A percentile compares a stretch with the other conserved stretches of the same genome.
These are phyloP conservation scores for Aspergillus coremiiformis DNA, from an alignment of 495 filamentous ascomycete species.

Conservation along the genomic window DNA sequence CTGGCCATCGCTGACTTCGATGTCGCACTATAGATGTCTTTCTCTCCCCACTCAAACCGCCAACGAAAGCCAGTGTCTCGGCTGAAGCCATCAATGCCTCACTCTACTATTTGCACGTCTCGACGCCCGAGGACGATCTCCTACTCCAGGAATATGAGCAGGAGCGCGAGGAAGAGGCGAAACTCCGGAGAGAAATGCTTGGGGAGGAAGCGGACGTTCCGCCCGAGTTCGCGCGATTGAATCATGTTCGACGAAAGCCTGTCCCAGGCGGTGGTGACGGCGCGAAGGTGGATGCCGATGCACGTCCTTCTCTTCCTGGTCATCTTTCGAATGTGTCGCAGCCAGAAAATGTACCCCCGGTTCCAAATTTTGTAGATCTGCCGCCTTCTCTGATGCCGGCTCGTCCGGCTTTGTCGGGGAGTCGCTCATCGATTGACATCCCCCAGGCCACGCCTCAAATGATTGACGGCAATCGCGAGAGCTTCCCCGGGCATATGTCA, in stretches of 20 bases:
- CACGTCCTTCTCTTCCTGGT: constrained; percentile 13
- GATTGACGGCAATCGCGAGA: not conserved
- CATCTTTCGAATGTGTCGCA: constrained; percentile 13
- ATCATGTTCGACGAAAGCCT: constrained; percentile 38
- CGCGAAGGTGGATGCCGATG: constrained; percentile 3
- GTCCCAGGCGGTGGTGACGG: constrained; percentile 19
- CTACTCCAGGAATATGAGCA: constrained; percentile 42
- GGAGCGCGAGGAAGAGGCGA: constrained; percentile 37
- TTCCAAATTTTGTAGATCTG: not conserved
- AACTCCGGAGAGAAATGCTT: constrained; percentile 35
- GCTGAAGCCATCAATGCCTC: constrained; percentile 79
- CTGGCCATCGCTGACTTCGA: not conserved
- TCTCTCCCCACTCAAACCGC: constrained; percentile 83
- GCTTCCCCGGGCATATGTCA: not conserved
- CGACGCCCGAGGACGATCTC: constrained; percentile 53
- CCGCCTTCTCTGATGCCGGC: constrained; percentile 7
- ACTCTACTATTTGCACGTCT: constrained; percentile 84
- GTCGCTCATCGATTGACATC: not conserved
- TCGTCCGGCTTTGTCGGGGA: constrained; percentile 8
- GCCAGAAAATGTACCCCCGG: not conserved
- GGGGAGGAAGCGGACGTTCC: constrained; percentile 21
- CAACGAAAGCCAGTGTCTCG: constrained; percentile 71
- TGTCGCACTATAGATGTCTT: constrained; percentile 63
- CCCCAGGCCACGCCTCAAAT: not conserved
- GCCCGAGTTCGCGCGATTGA: constrained; percentile 31